These are phyloP conservation scores for Lolium rigidum DNA, from an alignment of 176 grass and related monocot species.

Conservation along the genomic window DNA sequence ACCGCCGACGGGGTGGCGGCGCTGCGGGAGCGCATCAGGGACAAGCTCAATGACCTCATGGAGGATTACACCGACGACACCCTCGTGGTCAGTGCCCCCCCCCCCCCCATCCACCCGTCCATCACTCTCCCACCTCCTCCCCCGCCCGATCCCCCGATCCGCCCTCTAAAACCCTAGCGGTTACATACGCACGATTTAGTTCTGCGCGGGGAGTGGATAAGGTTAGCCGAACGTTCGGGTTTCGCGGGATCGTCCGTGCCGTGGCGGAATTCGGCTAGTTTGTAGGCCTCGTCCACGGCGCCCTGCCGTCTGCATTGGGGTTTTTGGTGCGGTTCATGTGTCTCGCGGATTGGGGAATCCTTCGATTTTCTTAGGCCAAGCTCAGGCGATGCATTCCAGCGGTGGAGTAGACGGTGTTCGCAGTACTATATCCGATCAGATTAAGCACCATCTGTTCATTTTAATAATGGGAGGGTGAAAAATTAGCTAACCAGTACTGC, in stretches of 20 bases:
- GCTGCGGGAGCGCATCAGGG: conserved; percentile 63
- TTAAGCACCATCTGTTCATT: too few species aligned
- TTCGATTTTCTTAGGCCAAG: background rate
- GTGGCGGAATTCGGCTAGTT: background rate
- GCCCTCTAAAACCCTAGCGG: conserved; percentile 48
- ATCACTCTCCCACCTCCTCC: background rate
- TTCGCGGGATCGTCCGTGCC: background rate
- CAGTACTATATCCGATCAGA: too few species aligned
- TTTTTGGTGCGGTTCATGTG: conserved; percentile 30
- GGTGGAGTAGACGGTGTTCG: too few species aligned
- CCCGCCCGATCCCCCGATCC: conserved; percentile 32
- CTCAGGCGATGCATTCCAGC: too few species aligned
- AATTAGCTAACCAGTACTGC: too few species aligned
- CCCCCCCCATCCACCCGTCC: too few species aligned
- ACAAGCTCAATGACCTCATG: conserved; percentile 90
- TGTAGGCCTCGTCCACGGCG: background rate
- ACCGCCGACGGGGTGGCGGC: conserved; percentile 58
- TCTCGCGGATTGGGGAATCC: background rate
- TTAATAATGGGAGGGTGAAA: too few species aligned
- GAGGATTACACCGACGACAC: conserved; percentile 90
- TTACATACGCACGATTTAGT: background rate
- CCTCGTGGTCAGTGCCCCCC: conserved; percentile 66
- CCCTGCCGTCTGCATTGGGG: conserved; percentile 29
- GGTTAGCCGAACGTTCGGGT: background rate
- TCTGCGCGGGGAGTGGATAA: background rate